Conservation (phyloP, 768 basidiomycete genomes). For the Cystofilobasidium macerans region DNA sequence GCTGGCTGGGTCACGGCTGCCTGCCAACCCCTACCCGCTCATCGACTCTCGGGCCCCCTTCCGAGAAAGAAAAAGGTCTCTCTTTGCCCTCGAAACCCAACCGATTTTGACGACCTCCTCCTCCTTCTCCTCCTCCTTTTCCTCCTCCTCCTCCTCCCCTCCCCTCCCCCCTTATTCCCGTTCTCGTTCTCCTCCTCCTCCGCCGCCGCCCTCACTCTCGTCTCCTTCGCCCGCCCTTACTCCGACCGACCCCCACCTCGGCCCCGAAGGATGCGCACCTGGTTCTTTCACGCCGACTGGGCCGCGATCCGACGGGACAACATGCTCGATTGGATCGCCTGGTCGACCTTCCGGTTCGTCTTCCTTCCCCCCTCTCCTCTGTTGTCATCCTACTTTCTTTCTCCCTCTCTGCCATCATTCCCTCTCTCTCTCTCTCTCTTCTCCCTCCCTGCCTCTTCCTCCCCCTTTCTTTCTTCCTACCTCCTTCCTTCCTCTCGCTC, state of each 20-base stretch:
- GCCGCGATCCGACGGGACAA: slow-evolving; percentile 54
- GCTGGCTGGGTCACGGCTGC: no score
- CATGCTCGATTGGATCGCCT: slow-evolving; percentile 65
- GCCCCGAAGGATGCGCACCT: slow-evolving; percentile 40
- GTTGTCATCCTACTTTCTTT: slow-evolving; percentile 28
- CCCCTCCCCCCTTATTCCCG: no score
- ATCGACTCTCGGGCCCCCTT: no score
- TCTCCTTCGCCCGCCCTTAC: no score
- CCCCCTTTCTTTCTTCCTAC: slow-evolving; percentile 40
- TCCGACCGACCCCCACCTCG: no score
- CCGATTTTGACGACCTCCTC: background rate
- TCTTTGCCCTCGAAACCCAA: background rate
- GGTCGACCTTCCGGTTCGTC: slow-evolving; percentile 58
- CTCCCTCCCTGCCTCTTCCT: slow-evolving; percentile 45
- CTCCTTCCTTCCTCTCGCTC: no score
- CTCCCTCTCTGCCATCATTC: no score
- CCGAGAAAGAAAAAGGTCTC: no score
- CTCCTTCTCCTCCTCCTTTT: slow-evolving; percentile 21
- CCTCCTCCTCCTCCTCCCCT: background rate
- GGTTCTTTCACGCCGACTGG: slow-evolving; percentile 66
- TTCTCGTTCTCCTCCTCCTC: slow-evolving; percentile 9
- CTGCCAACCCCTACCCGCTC: no score
- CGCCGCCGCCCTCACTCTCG: slow-evolving; percentile 4
- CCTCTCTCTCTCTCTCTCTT: slow-evolving; percentile 34
- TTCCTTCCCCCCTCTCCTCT: slow-evolving; percentile 43